phyloP scores from a whole-genome alignment of 257 asterid genomes.

The Eustoma russellianum region DNA sequence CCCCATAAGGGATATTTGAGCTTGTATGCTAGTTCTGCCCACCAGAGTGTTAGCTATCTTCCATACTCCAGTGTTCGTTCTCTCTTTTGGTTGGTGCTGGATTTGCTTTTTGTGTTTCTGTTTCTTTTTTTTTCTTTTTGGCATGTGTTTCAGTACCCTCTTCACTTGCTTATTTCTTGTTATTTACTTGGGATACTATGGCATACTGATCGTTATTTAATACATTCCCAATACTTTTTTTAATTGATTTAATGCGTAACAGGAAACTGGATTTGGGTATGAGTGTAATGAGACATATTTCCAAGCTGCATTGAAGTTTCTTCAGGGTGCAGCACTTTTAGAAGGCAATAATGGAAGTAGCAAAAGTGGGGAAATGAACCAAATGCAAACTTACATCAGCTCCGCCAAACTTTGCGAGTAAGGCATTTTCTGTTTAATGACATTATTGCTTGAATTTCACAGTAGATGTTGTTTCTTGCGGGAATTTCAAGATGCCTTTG shows the following conservation, averaged over 20 bases:
- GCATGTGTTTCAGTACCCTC: no score
- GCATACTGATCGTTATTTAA: slow-evolving; percentile 1
- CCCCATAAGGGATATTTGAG: no score
- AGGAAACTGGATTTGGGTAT: slow-evolving; percentile 64
- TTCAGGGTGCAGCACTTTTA: slow-evolving; percentile 73
- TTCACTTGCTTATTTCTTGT: no score
- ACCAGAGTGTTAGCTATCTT: no score
- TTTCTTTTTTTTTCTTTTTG: no score
- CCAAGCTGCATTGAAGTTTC: slow-evolving; percentile 75
- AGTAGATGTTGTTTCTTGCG: background rate
- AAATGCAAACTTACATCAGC: slow-evolving; percentile 49
- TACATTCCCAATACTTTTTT: background rate
- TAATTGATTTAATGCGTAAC: slow-evolving; percentile 21
- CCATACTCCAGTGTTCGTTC: background rate
- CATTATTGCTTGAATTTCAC: background rate
- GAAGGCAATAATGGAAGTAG: slow-evolving; percentile 46
- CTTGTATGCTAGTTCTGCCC: no score
- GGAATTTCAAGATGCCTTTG: background rate
- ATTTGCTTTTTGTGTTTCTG: background rate
- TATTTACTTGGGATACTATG: no score
- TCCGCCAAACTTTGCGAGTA: slow-evolving; percentile 84
- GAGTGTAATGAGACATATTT: slow-evolving; percentile 72
- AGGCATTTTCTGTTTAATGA: slow-evolving; percentile 14
- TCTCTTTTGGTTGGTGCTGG: background rate
- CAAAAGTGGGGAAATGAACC: slow-evolving; percentile 50